A percentile compares a stretch with the other conserved stretches of the same genome.
Evolutionary conservation across 192 early-diverging fungal genomes (phyloP).

Genomic region (Entomortierella chlamydospora): DNA sequence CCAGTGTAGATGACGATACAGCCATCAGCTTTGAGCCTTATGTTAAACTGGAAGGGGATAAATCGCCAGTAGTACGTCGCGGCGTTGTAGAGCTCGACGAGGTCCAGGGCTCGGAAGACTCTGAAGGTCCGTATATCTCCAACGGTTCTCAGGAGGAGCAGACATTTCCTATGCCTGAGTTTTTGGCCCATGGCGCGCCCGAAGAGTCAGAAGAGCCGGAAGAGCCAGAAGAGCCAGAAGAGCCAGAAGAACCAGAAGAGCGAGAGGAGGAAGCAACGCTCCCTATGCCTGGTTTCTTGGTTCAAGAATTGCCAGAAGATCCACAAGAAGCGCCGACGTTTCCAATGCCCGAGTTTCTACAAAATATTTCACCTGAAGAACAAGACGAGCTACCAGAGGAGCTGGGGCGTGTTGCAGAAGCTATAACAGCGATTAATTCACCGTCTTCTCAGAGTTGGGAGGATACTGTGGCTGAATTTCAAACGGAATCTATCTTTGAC

Average conservation of each 20-base stretch:
- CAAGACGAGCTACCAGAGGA: background rate
- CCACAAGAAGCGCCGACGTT: constrained; percentile 9
- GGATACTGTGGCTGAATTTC: background rate
- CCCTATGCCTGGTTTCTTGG: constrained; percentile 1
- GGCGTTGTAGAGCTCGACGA: background rate
- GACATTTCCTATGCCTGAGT: constrained; percentile 13
- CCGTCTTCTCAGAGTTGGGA: background rate
- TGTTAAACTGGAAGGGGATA: background rate
- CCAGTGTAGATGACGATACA: constrained; percentile 17
- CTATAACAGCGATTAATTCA: background rate
- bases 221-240: background rate
- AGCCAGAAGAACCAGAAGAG: background rate
- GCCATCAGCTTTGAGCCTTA: constrained; percentile 7
- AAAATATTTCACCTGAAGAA: constrained; percentile 9
- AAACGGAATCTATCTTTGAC: background rate
- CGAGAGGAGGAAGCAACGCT: constrained; percentile 9
- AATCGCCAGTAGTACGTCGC: background rate
- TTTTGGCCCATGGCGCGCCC: background rate
- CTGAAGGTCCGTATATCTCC: background rate
- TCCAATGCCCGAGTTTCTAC: constrained; percentile 19
- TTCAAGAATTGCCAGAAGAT: background rate
- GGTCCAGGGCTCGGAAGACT: constrained; percentile 14
- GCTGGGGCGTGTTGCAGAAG: background rate
- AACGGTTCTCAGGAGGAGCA: constrained; percentile 1
- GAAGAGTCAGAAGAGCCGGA: constrained; percentile 3